phyloP scores from a whole-genome alignment of 2,329 filamentous ascomycete species.

The Ceratocystis papillata region DNA sequence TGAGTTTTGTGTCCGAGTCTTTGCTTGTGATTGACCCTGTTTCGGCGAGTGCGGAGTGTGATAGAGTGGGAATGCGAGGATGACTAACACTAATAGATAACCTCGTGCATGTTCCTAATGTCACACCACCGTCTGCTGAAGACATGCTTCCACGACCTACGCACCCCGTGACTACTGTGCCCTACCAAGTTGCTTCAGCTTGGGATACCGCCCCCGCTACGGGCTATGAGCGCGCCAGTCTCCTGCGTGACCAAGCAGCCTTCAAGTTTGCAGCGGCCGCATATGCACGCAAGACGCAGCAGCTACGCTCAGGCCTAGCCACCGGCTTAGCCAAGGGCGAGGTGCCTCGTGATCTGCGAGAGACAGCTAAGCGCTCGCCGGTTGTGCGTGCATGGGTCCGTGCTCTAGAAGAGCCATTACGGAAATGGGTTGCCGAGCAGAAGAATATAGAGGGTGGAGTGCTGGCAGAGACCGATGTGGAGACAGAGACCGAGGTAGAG shows the following conservation, averaged over 20 bases:
- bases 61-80: not conserved
- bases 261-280: constrained; percentile 37
- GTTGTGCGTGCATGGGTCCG: constrained; percentile 72
- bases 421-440: constrained; percentile 57
- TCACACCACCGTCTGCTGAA: constrained; percentile 63
- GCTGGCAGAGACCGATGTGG: constrained; percentile 24
- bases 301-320: constrained; percentile 34
- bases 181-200: constrained; percentile 77
- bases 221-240: constrained; percentile 25
- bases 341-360: constrained; percentile 69
- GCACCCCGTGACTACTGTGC: constrained; percentile 64
- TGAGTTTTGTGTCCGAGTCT: constrained; percentile 35
- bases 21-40: not conserved
- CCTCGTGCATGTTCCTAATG: constrained; percentile 76
- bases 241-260: constrained; percentile 38
- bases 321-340: constrained; percentile 40
- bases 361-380: constrained; percentile 67
- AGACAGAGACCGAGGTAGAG: constrained; percentile 25
- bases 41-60: too few species aligned
- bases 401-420: constrained; percentile 72
- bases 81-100: constrained; percentile 49
- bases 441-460: constrained; percentile 26
- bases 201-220: constrained; percentile 52
- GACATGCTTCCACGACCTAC: constrained; percentile 81
- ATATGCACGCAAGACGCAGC: constrained; percentile 39